These are phyloP conservation scores for Pterocarpus santalinus DNA, from an alignment of 306 rosid genomes.

Conservation along the genomic window DNA sequence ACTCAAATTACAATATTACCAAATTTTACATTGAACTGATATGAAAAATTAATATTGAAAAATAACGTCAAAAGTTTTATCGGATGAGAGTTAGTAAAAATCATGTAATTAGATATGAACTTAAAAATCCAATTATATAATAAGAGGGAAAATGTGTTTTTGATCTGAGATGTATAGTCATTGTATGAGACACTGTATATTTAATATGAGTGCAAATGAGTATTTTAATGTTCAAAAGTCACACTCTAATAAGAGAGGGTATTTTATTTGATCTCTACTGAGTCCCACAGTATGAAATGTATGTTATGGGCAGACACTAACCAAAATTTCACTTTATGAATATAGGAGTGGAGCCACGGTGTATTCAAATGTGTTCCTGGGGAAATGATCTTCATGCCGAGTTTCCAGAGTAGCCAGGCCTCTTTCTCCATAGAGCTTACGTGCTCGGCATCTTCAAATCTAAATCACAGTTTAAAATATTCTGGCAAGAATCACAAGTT, in stretches of 20 bases:
- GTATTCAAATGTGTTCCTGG: constrained; percentile 61
- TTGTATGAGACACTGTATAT: too few species aligned
- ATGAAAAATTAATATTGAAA: too few species aligned
- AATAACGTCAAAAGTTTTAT: neutral
- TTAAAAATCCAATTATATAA: neutral
- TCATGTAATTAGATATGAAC: neutral
- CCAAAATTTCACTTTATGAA: constrained; percentile 30
- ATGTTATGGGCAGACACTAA: neutral
- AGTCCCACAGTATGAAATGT: neutral
- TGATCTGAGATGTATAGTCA: too few species aligned
- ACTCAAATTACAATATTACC: too few species aligned
- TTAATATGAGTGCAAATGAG: too few species aligned
- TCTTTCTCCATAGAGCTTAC: constrained; percentile 71
- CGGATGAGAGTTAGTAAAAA: neutral
- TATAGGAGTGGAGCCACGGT: constrained; percentile 68
- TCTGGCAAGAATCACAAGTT: constrained; percentile 45
- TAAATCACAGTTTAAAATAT: constrained; percentile 29
- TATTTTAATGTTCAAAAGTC: neutral
- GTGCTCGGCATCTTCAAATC: constrained; percentile 48
- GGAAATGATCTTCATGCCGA: constrained; percentile 64
- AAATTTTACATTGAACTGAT: too few species aligned
- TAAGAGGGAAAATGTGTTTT: too few species aligned
- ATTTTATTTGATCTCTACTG: neutral
- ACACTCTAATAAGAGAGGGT: neutral
- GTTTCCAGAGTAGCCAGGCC: constrained; percentile 49